Conservation (phyloP, 225 moss, liverwort and hornwort genomes). For the Pleurozium schreberi region DNA sequence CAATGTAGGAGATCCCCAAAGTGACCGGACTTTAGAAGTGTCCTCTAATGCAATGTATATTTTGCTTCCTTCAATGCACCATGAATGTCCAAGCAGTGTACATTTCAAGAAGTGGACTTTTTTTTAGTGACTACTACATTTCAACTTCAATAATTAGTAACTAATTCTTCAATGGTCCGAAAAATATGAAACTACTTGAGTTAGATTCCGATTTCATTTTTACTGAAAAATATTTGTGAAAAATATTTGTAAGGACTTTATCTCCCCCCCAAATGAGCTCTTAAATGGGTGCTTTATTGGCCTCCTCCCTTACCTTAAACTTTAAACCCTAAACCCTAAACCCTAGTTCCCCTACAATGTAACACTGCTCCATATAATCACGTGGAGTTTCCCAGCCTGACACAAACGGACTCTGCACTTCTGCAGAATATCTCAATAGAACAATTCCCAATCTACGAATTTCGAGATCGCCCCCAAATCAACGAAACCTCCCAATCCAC, state of each 20-base stretch:
- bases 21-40: fast-evolving
- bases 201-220: not conserved
- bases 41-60: fast-evolving
- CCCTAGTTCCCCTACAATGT: not conserved
- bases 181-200: not conserved
- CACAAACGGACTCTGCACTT: not conserved
- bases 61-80: not conserved
- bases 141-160: not conserved
- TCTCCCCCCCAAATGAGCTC: not conserved
- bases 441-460: not conserved
- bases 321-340: too few relatives aligned
- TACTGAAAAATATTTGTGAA: fast-evolving
- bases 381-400: not conserved
- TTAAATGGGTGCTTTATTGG: not conserved
- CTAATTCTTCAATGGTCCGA: not conserved
- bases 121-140: too few relatives aligned
- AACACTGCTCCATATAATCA: not conserved
- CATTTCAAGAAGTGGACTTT: too few relatives aligned
- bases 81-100: not conserved
- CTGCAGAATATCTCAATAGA: constrained; percentile 15
- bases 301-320: not conserved
- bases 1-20: not conserved
- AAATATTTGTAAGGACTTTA: not conserved
- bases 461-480: not conserved
- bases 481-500: not conserved